Evolutionary conservation across 2,329 filamentous ascomycete species (phyloP), one percentile per base, ranked within the genome.

Genomic region (Talaromyces pinophilus): DNA sequence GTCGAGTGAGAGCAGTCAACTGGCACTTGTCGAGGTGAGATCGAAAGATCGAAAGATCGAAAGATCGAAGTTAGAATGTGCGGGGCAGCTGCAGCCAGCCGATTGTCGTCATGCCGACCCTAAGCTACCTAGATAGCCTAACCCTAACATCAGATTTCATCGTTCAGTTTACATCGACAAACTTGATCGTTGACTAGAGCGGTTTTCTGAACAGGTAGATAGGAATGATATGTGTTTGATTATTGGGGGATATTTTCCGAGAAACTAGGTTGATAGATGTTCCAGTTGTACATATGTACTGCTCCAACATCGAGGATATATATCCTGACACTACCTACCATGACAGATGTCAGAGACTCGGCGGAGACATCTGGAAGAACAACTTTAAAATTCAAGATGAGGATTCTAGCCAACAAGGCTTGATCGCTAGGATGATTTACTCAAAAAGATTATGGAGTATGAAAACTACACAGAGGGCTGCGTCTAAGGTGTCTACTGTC

Each of bases 1-100:
- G 22, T 35, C 28, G 33, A 50, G 2, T 15, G 11, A 40, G 52
- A 10, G 1, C 2, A 13, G 19, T 50, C 22, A 19, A 30, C 4
- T 25, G 6, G 25, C 6, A 17, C 5, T 35, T 33, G 35, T 52
- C 17, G 48, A n/a, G 6, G n/a, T 25, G 11, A 7, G 17, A 54
- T 33, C n/a, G 17, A 35, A 25, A 1, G 30, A 11, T 38, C 7
- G 30, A 33, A 50, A 7, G 17, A 54, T 33, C n/a, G 17, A 35
- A 25, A 1, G 30, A 11, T 38, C 7, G 30, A 33, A 50, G 15
- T 35, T 38, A 7, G 5, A 25, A 75, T 74, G 55, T 70, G 50
- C 46, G 59, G 60, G 57, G 57, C 38, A 55, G 64, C 28, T 33
- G 28, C 48, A 4, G 11, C 48, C 30, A 8, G 54, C 54, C 33